Evolutionary conservation across 2,329 filamentous ascomycete species (phyloP).

Genomic region (Ophiobolus disseminans): DNA sequence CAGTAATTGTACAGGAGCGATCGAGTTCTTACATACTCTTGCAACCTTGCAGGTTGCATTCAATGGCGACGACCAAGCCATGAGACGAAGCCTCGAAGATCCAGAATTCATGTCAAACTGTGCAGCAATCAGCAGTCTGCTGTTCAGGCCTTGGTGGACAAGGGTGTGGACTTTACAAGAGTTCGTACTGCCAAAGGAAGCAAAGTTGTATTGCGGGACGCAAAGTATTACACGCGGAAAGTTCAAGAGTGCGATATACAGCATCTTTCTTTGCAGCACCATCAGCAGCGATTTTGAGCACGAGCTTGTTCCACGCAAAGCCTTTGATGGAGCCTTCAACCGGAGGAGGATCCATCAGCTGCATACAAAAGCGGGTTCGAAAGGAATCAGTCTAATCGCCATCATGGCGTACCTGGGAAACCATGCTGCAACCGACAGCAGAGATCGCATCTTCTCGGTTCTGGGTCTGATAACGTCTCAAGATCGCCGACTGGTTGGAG

Average conservation of each 20-base stretch:
- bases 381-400: slow-evolving; percentile 32
- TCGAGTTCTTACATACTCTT: slow-evolving; percentile 34
- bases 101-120: slow-evolving; percentile 27
- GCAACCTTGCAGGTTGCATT: slow-evolving; percentile 25
- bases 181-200: slow-evolving; percentile 37
- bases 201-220: slow-evolving; percentile 33
- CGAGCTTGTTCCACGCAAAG: slow-evolving; percentile 30
- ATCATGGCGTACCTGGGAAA: slow-evolving; percentile 41
- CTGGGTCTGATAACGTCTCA: slow-evolving; percentile 33
- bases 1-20: slow-evolving; percentile 33
- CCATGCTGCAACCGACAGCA: slow-evolving; percentile 34
- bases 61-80: slow-evolving; percentile 22
- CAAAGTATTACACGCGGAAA: slow-evolving; percentile 30
- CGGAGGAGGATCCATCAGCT: slow-evolving; percentile 38
- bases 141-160: slow-evolving; percentile 38
- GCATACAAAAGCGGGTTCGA: slow-evolving; percentile 19
- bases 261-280: slow-evolving; percentile 35
- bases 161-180: slow-evolving; percentile 41
- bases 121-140: slow-evolving; percentile 27
- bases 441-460: slow-evolving; percentile 40
- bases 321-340: slow-evolving; percentile 40
- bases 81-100: slow-evolving; percentile 24
- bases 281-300: slow-evolving; percentile 30
- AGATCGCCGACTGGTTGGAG: slow-evolving; percentile 32
- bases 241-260: slow-evolving; percentile 40